Base-by-base conservation (phyloP, 2,329 filamentous ascomycete genomes). In the Fusarium ramigenum region DNA sequence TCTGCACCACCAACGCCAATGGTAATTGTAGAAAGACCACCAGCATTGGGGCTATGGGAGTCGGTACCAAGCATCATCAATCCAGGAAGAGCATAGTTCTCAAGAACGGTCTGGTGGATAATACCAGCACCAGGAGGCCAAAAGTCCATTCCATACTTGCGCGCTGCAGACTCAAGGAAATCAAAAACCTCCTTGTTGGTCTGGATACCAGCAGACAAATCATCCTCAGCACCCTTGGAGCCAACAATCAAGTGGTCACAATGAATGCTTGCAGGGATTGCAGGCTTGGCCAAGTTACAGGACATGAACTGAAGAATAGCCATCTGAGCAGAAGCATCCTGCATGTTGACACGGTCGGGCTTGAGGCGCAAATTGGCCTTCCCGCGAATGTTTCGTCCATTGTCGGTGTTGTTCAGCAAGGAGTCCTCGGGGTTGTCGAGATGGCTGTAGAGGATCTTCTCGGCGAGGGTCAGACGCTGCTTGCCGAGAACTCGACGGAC, bases 211-310 rank as follows among this genome's bases (percentile, higher is more conserved):
- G 92, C 90, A 34, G 92, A 90, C 70, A 99, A 85, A 84, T 99
- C 96, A 30, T 91, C 89, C 78, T 96, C 92, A 40, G 96, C 96
- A 66, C 96, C 96, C 80, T 92, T 93, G 84, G 97, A 92, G 63
- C 96, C 96, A 36, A 98, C 96, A 84, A 99, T 98, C 91, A 99
- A 92, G 83, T 99, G 96, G 85, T 99, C 96, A 84, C 96, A 99
- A 86, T 99, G 96, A 77, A 98, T 98, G 82, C 95, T 98, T 54
- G 96, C 96, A 16, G 96, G 96, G 56, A 99, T 96, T 15, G 95
- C 95, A 5, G 96, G 97, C 67, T 91, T 91, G 34, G 93, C 93
- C 60, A 99, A 88, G 62, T 94, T 93, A 83, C 96, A 99, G 34
- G 93, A 94, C 96, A 99, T 99, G 88, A 99, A 99, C 84, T 99